Percentiles rank a stretch among this genome's conserved stretches.
These are phyloP conservation scores for Jatropha podagrica DNA, from an alignment of 441 rosid species.

Conservation along the genomic window DNA sequence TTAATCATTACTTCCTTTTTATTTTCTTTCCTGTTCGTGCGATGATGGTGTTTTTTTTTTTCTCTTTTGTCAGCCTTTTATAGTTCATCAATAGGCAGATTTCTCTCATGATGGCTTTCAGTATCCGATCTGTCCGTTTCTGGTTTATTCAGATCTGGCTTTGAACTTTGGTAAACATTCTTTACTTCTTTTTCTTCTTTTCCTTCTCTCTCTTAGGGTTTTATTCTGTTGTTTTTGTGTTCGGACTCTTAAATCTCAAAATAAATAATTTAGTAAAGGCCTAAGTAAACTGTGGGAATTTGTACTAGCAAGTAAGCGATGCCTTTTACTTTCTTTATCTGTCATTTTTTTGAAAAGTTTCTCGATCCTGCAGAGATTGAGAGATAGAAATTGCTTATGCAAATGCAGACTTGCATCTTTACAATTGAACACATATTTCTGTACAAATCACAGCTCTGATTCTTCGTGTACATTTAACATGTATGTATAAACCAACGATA, in stretches of 20 bases:
- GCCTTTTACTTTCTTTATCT: slow-evolving; percentile 10
- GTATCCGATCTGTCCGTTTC: slow-evolving; percentile 56
- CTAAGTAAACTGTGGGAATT: background rate
- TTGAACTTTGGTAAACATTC: slow-evolving; percentile 27
- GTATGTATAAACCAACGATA: no score
- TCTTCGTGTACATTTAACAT: no score
- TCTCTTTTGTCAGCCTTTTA: slow-evolving; percentile 16
- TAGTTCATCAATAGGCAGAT: slow-evolving; percentile 34
- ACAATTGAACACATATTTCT: no score
- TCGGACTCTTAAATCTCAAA: slow-evolving; percentile 15
- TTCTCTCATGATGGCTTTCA: slow-evolving; percentile 40
- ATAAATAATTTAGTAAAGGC: slow-evolving; percentile 4
- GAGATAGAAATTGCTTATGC: background rate
- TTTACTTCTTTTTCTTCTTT: slow-evolving; percentile 5
- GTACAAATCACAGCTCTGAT: no score
- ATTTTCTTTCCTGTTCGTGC: slow-evolving; percentile 31
- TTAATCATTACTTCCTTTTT: slow-evolving; percentile 56
- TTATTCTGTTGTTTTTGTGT: slow-evolving; percentile 17
- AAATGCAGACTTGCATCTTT: no score
- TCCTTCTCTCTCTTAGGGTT: slow-evolving; percentile 40
- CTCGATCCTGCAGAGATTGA: slow-evolving; percentile 9
- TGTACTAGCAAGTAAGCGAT: slow-evolving; percentile 19
- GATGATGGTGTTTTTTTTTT: slow-evolving; percentile 45
- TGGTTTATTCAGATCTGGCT: slow-evolving; percentile 49
- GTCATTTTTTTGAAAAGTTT: slow-evolving; percentile 12